Percentiles rank a stretch among this genome's conserved stretches.
Evolutionary conservation across 2,329 filamentous ascomycete species (phyloP).

Genomic region (Fusarium chuoi): DNA sequence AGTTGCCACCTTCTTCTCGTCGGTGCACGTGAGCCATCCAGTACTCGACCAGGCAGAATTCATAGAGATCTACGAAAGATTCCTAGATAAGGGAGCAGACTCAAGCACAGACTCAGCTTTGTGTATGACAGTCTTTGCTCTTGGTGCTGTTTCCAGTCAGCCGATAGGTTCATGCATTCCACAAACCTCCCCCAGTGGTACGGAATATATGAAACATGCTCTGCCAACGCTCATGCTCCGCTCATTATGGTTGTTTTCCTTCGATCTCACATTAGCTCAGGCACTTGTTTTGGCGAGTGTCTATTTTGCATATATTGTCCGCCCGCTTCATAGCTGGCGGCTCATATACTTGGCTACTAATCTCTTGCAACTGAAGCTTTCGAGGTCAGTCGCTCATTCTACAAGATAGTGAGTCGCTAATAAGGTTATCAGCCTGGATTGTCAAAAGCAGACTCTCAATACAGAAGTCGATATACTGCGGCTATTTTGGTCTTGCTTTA

Average conservation of each 20-base stretch:
- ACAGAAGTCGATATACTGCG: not conserved
- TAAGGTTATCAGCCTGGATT: not conserved
- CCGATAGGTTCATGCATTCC: not conserved
- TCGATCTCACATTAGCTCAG: not conserved
- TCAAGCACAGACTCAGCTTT: not conserved
- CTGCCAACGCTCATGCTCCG: not conserved
- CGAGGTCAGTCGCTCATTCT: not conserved
- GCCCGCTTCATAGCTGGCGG: not conserved
- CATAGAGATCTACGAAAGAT: not conserved
- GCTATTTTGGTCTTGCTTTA: not conserved
- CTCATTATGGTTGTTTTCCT: not conserved
- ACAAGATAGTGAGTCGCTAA: not conserved
- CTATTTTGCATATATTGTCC: not conserved
- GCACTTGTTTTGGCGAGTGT: not conserved
- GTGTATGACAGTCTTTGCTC: not conserved
- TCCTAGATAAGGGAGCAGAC: not conserved
- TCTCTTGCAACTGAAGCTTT: not conserved
- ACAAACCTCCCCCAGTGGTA: not conserved
- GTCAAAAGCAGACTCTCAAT: not conserved
- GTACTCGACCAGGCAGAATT: not conserved
- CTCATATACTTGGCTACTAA: not conserved
- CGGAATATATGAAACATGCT: not conserved
- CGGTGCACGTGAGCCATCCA: not conserved
- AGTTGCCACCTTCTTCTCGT: not conserved
- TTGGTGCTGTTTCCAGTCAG: not conserved